Base-by-base conservation (phyloP, 2,329 filamentous ascomycete species). In the Exophiala alcalophila region DNA sequence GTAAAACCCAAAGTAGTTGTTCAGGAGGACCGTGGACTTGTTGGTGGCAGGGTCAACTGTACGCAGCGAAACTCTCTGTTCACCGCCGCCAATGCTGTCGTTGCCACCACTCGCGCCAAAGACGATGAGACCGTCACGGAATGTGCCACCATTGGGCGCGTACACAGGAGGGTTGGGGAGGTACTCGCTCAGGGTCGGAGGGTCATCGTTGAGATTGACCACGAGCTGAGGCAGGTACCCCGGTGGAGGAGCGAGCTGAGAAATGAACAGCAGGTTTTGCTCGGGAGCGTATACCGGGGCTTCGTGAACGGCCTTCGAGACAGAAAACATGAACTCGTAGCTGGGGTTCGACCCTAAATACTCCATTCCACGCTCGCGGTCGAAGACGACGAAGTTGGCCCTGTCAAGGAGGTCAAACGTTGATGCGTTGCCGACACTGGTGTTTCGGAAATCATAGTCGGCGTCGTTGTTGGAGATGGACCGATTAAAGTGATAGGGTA, bases 1-100 rank as follows among this genome's bases (percentile, higher is more conserved):
- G 57, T 70, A 68, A 54, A 65, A 66, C 19, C 71, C 71, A 34
- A 66, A 68, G 57, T 65, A 74, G 52, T 66, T 70, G 44, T 69
- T 72, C 11, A 74, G 47, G 15, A 75, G 56, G 4, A 59, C 61
- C 5, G 57, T 57, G 4, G 66, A 65, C 7, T 60, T 56, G 55
- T 67, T 67, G 2, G 70, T 73, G 4, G 58, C 57, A 1, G 65
- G 69, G 48, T 72, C 68, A n/a, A 73, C 60, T 4, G 63, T 65
- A 5, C 67, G 60, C 33, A 73, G 62, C 2, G 63, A 63, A 0
- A 65, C 61, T 27, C 65, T 61, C 46, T 70, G 63, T 52, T 67
- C 60, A 4, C 49, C 56, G 20, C 64, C 63, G 15, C 57, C 59
- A 27, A 66, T 59, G 19, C 57, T 63, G 26, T 59, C 53, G 49